Conservation (phyloP, 1,284 basidiomycete genomes). For the Cutaneotrichosporon cyanovorans region DNA sequence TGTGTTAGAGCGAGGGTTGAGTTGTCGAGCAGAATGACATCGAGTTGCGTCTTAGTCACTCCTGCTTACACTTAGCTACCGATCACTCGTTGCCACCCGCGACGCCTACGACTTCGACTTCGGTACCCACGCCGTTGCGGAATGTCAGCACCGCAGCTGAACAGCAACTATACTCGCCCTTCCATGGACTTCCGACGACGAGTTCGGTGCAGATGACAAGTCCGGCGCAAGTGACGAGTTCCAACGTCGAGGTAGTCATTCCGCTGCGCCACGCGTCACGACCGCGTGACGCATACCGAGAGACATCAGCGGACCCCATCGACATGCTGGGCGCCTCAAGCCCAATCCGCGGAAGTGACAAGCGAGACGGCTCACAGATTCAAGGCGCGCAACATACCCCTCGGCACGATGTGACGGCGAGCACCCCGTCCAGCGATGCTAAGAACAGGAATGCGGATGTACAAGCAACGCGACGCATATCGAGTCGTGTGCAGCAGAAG, state of each 20-base stretch:
- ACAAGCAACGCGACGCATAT: neutral
- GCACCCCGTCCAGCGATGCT: no score
- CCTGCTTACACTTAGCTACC: neutral
- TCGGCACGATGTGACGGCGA: no score
- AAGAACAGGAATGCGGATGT: no score
- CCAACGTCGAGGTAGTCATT: constrained; percentile 4
- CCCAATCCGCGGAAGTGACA: no score
- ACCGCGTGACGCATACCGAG: neutral
- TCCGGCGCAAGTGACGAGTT: neutral
- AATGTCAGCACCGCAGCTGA: no score
- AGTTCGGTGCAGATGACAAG: neutral
- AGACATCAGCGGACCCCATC: constrained; percentile 2
- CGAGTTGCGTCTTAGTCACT: constrained; percentile 5
- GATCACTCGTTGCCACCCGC: neutral
- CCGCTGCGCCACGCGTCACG: constrained; percentile 6
- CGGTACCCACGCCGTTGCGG: no score
- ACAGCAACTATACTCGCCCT: no score
- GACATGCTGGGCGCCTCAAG: constrained; percentile 1
- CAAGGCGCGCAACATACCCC: no score
- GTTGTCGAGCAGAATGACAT: no score
- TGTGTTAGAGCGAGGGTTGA: no score
- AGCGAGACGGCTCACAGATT: no score
- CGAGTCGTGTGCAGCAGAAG: constrained; percentile 15
- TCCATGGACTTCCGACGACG: no score
- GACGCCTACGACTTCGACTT: neutral